Conservation (phyloP, 2,329 filamentous ascomycete species). For the Aspergillus quadricinctus region DNA sequence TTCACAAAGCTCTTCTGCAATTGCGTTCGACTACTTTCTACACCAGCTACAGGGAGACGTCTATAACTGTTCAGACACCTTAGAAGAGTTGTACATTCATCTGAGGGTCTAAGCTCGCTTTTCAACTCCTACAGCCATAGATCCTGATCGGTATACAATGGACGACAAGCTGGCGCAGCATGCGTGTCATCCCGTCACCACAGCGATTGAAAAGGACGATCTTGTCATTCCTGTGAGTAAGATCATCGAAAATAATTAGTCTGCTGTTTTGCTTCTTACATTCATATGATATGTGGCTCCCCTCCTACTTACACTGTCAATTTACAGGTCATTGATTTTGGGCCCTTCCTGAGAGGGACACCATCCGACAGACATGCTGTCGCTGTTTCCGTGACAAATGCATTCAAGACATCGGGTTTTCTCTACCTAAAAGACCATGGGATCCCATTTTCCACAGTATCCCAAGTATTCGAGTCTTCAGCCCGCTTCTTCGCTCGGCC, state of each 20-base stretch:
- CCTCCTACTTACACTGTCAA: neutral
- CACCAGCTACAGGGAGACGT: neutral
- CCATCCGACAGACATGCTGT: conserved; percentile 58
- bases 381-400: conserved; percentile 68
- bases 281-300: neutral
- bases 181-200: conserved; percentile 20
- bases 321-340: conserved; percentile 71
- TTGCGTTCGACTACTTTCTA: neutral
- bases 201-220: conserved; percentile 41
- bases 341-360: conserved; percentile 62
- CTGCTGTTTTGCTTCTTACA: neutral
- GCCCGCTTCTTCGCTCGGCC: conserved; percentile 67
- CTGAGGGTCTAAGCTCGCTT: neutral
- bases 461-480: conserved; percentile 62
- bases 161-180: conserved; percentile 16
- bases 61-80: neutral
- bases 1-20: neutral
- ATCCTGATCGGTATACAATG: conserved; percentile 3
- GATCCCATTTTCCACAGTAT: conserved; percentile 57
- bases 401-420: conserved; percentile 84
- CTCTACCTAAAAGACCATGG: conserved; percentile 81
- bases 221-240: conserved; percentile 39
- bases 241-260: neutral
- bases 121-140: neutral
- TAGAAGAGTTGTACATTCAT: neutral